Conservation (phyloP, 2,329 filamentous ascomycete species). For the Keithomyces neogunnii region DNA sequence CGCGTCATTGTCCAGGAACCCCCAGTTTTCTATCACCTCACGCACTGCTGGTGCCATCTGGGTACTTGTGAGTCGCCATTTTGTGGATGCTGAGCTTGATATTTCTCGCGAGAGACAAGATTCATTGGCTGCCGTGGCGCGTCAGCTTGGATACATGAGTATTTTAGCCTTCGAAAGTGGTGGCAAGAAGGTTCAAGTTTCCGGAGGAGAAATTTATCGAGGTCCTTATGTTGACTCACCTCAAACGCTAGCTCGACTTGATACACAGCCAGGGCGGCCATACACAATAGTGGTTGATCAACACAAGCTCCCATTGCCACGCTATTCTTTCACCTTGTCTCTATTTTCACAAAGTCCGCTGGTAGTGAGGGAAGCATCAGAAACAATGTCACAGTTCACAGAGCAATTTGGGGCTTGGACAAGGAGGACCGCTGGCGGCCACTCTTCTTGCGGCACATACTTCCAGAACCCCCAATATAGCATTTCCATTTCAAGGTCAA, state of each 20-base stretch:
- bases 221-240: slow-evolving; percentile 91
- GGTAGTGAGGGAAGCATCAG: slow-evolving; percentile 50
- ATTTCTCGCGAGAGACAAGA: slow-evolving; percentile 38
- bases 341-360: slow-evolving; percentile 64
- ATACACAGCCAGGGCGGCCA: slow-evolving; percentile 26
- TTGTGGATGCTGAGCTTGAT: slow-evolving; percentile 58
- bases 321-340: slow-evolving; percentile 80
- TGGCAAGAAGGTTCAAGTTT: slow-evolving; percentile 66
- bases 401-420: slow-evolving; percentile 65
- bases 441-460: slow-evolving; percentile 67
- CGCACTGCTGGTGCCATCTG: slow-evolving; percentile 57
- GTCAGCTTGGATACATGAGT: slow-evolving; percentile 72
- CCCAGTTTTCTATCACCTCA: slow-evolving; percentile 63
- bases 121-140: slow-evolving; percentile 35
- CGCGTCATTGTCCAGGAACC: slow-evolving; percentile 54
- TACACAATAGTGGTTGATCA: slow-evolving; percentile 65
- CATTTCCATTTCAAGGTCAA: slow-evolving; percentile 46
- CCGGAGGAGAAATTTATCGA: slow-evolving; percentile 61
- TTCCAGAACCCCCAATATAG: slow-evolving; percentile 82
- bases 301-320: slow-evolving; percentile 63
- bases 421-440: slow-evolving; percentile 73
- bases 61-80: slow-evolving; percentile 82
- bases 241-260: slow-evolving; percentile 74
- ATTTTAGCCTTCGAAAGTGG: slow-evolving; percentile 69
- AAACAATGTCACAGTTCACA: slow-evolving; percentile 49